Base-by-base conservation (phyloP, 1,284 basidiomycete species). In the Schizophyllum commune region DNA sequence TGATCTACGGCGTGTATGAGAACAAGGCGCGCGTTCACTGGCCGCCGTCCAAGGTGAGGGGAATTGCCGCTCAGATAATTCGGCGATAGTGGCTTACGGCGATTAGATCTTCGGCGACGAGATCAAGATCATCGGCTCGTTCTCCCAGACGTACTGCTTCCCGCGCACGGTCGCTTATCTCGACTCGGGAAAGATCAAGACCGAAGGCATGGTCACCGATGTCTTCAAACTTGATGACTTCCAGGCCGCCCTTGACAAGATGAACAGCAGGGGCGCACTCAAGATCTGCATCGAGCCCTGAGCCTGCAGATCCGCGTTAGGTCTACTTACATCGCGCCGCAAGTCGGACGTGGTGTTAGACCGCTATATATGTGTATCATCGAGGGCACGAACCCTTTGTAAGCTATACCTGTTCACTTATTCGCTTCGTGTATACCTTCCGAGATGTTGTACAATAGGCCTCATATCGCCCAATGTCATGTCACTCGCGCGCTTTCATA, bases 141-240 rank as follows among this genome's bases (percentile, higher is more conserved):
- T 93, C 76, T 87, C 90, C 9, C 92, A 94, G 70, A 88, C 85
- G 7, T 84, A 83, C 75, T 94, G 91, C 76, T 94, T 95, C 83
- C 90, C 92, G 60, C 86, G 92, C 56, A 91, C 92, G 6, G 84
- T 95, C 57, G 87, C 86, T n/a, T 92, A 94, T 71, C 83, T 94
- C 61, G 92, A 94, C 69, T 86, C 84, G 67, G 89, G 91, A 33
- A 93, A 91, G 75, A 79, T 95, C 70, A 85, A 80, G 60, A 85
- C 90, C 55, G 88, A 90, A 73, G 92, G 91, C 55, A 91, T 94
- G 88, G 92, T 87, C 61, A 90, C 91, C 32, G 84, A 94, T 69
- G 73, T 85, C 51, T 94, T 85, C 77, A 82, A 83, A 66, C 75
- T 95, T 65, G 83, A 85, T 62, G 86, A 94, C 60, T 94, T 85